Percentiles rank a stretch among this genome's conserved stretches.
These are phyloP conservation scores for Albugo laibachii DNA, from an alignment of 352 stramenopile genomes.

Conservation along the genomic window DNA sequence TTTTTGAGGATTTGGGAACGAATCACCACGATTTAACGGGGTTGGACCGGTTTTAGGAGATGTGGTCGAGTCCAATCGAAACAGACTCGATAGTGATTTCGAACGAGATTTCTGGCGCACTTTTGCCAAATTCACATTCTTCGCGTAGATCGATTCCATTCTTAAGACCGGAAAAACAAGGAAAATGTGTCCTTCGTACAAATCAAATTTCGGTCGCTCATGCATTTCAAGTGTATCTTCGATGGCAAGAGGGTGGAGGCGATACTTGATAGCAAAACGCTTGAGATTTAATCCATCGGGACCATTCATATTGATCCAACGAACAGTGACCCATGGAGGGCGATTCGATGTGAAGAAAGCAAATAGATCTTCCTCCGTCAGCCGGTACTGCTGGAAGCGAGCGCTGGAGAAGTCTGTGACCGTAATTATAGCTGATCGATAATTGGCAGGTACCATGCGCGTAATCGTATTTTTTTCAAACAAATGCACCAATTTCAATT, in stretches of 20 bases:
- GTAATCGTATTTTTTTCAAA: conserved; percentile 52
- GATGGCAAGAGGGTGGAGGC: conserved; percentile 62
- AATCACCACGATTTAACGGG: conserved; percentile 3
- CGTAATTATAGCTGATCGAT: conserved; percentile 32
- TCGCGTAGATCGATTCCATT: conserved; percentile 26
- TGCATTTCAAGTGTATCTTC: conserved; percentile 78
- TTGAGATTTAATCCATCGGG: conserved; percentile 69
- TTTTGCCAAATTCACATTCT: conserved; percentile 12
- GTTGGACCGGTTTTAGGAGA: neutral
- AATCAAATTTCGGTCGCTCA: conserved; percentile 71
- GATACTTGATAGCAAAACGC: conserved; percentile 74
- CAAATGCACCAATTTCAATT: conserved; percentile 72
- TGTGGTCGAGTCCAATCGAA: conserved; percentile 15
- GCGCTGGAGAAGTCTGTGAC: conserved; percentile 67
- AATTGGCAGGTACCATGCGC: conserved; percentile 26
- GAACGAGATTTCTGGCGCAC: conserved; percentile 18
- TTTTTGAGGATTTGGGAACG: neutral
- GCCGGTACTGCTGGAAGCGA: conserved; percentile 38
- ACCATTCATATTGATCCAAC: conserved; percentile 75
- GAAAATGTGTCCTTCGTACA: conserved; percentile 68
- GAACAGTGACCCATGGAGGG: conserved; percentile 59
- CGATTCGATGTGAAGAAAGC: conserved; percentile 57
- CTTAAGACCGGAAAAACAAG: conserved; percentile 64
- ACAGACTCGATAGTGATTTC: conserved; percentile 17
- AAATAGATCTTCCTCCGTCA: conserved; percentile 26